These are phyloP conservation scores for Rosa lucieae DNA, from an alignment of 306 rosid species.

Conservation along the genomic window DNA sequence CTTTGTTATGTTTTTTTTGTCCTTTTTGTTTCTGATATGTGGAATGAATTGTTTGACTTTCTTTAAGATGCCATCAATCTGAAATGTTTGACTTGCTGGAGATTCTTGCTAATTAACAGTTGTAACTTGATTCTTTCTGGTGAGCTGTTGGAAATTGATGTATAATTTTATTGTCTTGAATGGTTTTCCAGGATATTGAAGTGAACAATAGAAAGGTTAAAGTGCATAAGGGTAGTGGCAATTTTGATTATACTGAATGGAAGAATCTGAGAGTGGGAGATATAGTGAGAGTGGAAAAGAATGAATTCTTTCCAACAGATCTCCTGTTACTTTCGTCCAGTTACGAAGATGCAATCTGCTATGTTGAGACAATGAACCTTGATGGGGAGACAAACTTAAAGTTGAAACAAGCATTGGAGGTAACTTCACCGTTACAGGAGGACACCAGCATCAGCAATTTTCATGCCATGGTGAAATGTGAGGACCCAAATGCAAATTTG, in stretches of 20 bases:
- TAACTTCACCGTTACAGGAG: slow-evolving; percentile 57
- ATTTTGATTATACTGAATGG: slow-evolving; percentile 65
- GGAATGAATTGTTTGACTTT: neutral
- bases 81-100: neutral
- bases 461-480: slow-evolving; percentile 73
- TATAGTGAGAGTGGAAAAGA: slow-evolving; percentile 75
- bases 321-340: slow-evolving; percentile 83
- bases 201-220: slow-evolving; percentile 79
- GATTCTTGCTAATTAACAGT: neutral
- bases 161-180: neutral
- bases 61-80: neutral
- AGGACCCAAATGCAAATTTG: slow-evolving; percentile 92
- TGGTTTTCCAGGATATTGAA: slow-evolving; percentile 63
- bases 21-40: neutral
- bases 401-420: slow-evolving; percentile 83
- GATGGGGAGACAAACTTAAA: slow-evolving; percentile 97
- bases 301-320: slow-evolving; percentile 93
- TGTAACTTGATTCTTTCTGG: neutral
- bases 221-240: slow-evolving; percentile 58
- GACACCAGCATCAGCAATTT: slow-evolving; percentile 48
- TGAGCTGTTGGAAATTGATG: neutral
- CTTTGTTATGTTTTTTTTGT: neutral
- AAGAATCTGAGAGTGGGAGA: slow-evolving; percentile 86
- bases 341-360: slow-evolving; percentile 88
- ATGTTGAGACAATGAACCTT: slow-evolving; percentile 96